Evolutionary conservation across 371 early-diverging fungal genomes (phyloP), one percentile per base, ranked within the genome.

Genomic region (Haplosporangium sp.): DNA sequence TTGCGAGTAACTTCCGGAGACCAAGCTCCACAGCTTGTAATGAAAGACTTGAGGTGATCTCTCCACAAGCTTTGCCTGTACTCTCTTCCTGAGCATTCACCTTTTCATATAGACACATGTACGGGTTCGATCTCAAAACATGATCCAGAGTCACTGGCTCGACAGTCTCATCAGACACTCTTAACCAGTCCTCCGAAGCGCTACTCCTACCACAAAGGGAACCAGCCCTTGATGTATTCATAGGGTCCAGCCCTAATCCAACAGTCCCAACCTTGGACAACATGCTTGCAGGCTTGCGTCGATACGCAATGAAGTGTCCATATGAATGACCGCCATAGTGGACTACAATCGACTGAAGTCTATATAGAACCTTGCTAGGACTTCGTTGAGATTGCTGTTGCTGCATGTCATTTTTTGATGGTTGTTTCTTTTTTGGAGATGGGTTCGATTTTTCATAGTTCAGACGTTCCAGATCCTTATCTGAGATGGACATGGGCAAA

Each of bases 61-160:
- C n/a, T 13, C 39, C 35, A 6, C 9, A 15, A 17, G 11, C 11
- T 27, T 53, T 66, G 17, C 7, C 34, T 11, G 52, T 39, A 38
- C 34, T 57, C n/a, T 55, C 56, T 11, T 57, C 67, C 34, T 37
- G 15, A 3, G 10, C 35, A 40, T 70, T 74, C 27, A 88, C 85
- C 44, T 86, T 89, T 84, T 97, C 96, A 78, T 97, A 98, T 39
- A 97, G 85, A 19, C 97, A 86, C 94, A 98, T 93, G 73, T 96
- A 97, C 0, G 94, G 96, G 83, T 95, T 94, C 6, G 92, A 87
- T 17, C 87, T 71, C 62, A 94, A 78, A 4, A 90, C 96, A 78
- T 88, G 90, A 53, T 89, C 87, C 63, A 93, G 72, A 63, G 88
- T 86, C 3, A 95, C 95, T 44, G 92, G 86, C 62, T 93, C 92